phyloP scores from a whole-genome alignment of 495 filamentous ascomycete species.

The Recurvomyces mirabilis region DNA sequence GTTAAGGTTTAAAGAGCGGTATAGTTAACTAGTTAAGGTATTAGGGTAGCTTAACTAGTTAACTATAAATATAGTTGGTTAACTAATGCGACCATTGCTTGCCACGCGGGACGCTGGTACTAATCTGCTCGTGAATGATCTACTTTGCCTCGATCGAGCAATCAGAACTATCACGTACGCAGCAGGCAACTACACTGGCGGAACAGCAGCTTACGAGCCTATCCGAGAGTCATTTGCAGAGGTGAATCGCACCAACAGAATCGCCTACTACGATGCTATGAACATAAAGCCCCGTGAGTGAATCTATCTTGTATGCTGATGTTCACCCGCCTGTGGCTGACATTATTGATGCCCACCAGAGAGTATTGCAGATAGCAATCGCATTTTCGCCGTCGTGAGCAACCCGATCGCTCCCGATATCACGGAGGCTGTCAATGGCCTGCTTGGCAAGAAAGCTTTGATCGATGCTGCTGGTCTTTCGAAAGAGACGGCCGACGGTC shows the following conservation, averaged over 20 bases:
- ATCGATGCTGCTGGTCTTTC: not conserved
- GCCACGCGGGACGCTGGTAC: not conserved
- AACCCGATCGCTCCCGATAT: not conserved
- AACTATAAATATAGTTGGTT: no score
- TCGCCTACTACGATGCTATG: constrained; percentile 4
- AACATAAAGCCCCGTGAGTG: not conserved
- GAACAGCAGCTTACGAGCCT: not conserved
- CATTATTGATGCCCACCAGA: no score
- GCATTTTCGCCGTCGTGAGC: not conserved
- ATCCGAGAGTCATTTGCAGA: not conserved
- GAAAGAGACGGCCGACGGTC: not conserved
- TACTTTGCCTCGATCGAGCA: not conserved
- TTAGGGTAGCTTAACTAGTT: no score
- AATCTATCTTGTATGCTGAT: no score
- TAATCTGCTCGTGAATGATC: not conserved
- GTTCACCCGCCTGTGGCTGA: no score
- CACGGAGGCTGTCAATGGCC: not conserved
- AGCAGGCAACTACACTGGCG: constrained; percentile 2
- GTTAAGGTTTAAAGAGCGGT: no score
- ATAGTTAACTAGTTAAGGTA: no score
- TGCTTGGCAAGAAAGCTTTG: not conserved
- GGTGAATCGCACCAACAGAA: not conserved
- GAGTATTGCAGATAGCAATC: not conserved
- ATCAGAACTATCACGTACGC: not conserved
- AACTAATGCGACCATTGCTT: no score